Percentiles rank a stretch among this genome's conserved stretches.
phyloP scores from a whole-genome alignment of 371 early-diverging fungal genomes.

The Mucor velutinosus region DNA sequence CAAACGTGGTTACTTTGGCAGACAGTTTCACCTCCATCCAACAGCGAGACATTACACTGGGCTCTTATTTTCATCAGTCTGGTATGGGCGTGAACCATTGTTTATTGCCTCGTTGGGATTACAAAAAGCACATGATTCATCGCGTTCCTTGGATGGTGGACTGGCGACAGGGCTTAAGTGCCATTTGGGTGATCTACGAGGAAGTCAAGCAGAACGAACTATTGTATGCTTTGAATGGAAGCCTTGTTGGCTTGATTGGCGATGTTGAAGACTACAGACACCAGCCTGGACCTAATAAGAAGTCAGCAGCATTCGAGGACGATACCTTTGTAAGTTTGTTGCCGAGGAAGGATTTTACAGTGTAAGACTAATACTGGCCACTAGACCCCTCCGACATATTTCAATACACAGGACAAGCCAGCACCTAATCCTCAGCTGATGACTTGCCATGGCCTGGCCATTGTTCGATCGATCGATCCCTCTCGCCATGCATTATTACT shows the following conservation, averaged over 20 bases:
- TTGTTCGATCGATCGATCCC: constrained; percentile 76
- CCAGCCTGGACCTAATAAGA: constrained; percentile 11
- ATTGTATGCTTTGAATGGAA: constrained; percentile 76
- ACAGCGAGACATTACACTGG: constrained; percentile 54
- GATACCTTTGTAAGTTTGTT: constrained; percentile 22
- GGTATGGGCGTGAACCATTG: constrained; percentile 1
- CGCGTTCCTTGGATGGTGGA: constrained; percentile 63
- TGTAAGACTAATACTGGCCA: not conserved
- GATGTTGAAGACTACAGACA: constrained; percentile 31
- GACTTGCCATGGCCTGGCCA: constrained; percentile 71
- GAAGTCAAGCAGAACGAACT: constrained; percentile 72
- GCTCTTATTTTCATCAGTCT: constrained; percentile 49
- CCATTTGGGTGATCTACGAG: constrained; percentile 58
- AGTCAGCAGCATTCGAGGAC: not conserved
- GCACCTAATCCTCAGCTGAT: constrained; percentile 54
- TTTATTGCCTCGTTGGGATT: constrained; percentile 56
- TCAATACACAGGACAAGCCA: constrained; percentile 49
- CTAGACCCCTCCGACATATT: constrained; percentile 53
- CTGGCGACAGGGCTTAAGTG: constrained; percentile 59
- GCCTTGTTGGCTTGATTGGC: constrained; percentile 70
- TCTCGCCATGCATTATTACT: constrained; percentile 57
- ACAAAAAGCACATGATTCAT: constrained; percentile 50
- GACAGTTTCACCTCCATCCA: constrained; percentile 58
- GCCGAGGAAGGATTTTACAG: not conserved
- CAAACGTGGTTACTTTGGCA: constrained; percentile 5